Conservation (phyloP, 73 alveolate species). For the Uronychia binucleata region DNA sequence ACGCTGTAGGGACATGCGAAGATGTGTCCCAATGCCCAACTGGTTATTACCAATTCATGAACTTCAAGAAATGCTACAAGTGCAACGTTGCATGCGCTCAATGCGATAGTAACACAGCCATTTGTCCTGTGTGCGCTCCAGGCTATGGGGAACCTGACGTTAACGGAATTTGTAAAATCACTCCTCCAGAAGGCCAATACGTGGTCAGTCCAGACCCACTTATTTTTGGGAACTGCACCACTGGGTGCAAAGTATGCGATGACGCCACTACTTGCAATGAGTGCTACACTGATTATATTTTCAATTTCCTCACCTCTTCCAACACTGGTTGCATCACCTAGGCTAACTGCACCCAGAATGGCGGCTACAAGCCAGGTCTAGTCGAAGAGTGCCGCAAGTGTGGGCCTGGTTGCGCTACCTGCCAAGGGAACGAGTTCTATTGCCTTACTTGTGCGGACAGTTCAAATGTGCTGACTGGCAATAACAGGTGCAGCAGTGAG, state of each 20-base stretch:
- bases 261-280: not conserved
- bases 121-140: not conserved
- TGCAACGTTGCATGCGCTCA: not conserved
- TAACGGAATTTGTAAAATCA: not conserved
- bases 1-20: not conserved
- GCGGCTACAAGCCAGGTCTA: not conserved
- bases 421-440: not conserved
- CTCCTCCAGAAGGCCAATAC: not conserved
- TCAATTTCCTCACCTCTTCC: not conserved
- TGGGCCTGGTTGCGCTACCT: not conserved
- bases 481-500: not conserved
- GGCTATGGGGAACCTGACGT: not conserved
- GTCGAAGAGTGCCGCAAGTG: not conserved
- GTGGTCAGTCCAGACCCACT: not conserved
- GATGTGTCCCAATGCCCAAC: not conserved
- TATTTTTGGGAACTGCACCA: not conserved
- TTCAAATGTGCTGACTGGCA: not conserved
- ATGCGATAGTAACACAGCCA: not conserved
- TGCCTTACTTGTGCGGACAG: not conserved
- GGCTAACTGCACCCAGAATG: not conserved
- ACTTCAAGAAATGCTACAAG: not conserved
- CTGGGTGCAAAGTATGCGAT: not conserved
- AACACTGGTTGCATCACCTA: not conserved
- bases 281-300: not conserved
- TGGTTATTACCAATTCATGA: not conserved